These are phyloP conservation scores for Sporormia fimetaria DNA, from an alignment of 495 filamentous ascomycete genomes.

Conservation along the genomic window DNA sequence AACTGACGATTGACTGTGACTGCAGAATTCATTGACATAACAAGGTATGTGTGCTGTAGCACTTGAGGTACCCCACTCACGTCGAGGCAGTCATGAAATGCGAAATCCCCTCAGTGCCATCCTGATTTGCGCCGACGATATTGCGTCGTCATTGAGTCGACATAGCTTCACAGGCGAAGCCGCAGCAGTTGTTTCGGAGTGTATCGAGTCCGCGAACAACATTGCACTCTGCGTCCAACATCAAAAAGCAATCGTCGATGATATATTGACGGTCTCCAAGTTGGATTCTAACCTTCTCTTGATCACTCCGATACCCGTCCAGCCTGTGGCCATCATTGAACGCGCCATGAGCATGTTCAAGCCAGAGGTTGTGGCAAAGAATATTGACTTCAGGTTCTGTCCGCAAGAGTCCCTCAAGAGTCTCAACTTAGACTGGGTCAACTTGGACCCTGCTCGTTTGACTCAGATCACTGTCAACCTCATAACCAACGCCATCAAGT, in stretches of 20 bases:
- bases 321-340: constrained; percentile 12
- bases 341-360: constrained; percentile 26
- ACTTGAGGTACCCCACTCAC: too few species aligned
- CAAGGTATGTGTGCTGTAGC: too few species aligned
- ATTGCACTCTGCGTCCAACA: constrained; percentile 27
- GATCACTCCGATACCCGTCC: constrained; percentile 20
- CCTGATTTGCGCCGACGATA: constrained; percentile 26
- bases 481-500: constrained; percentile 70
- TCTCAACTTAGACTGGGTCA: constrained; percentile 16
- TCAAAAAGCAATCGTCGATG: constrained; percentile 27
- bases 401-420: constrained; percentile 12
- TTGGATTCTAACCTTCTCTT: constrained; percentile 26
- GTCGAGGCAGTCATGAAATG: too few species aligned
- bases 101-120: constrained; percentile 27
- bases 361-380: constrained; percentile 18
- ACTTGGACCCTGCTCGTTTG: constrained; percentile 22
- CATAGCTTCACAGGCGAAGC: constrained; percentile 2
- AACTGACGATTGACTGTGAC: too few species aligned
- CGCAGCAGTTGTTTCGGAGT: constrained; percentile 5
- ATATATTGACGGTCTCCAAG: constrained; percentile 28
- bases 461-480: constrained; percentile 48
- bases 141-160: constrained; percentile 1
- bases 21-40: constrained; percentile 30
- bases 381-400: constrained; percentile 14
- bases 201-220: constrained; percentile 22